These are phyloP conservation scores for Pseudoperonospora humuli DNA, from an alignment of 352 stramenopile species.

Conservation along the genomic window DNA sequence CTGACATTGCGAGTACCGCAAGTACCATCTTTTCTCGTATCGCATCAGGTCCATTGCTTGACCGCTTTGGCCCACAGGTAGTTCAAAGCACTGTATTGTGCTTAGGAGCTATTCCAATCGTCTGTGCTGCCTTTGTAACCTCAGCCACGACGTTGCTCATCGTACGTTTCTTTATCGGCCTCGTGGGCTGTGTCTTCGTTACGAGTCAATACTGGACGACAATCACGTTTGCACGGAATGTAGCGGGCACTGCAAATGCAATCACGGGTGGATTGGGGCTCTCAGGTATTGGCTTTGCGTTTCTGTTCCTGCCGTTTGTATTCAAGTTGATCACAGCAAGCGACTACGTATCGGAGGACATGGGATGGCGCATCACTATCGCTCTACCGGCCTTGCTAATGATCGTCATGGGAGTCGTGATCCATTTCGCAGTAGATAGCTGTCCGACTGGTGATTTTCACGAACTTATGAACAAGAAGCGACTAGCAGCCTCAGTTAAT, in stretches of 20 bases:
- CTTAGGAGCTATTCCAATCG: conserved; percentile 78
- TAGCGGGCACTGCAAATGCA: conserved; percentile 90
- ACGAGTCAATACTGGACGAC: conserved; percentile 93
- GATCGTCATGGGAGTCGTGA: conserved; percentile 62
- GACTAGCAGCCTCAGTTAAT: conserved; percentile 25
- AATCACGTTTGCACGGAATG: conserved; percentile 91
- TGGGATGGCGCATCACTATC: conserved; percentile 89
- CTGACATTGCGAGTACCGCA: conserved; percentile 87
- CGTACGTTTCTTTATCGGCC: conserved; percentile 92
- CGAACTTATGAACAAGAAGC: conserved; percentile 59
- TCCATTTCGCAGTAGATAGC: conserved; percentile 79
- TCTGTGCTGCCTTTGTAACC: conserved; percentile 84
- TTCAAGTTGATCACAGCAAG: conserved; percentile 67
- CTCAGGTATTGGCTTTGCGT: conserved; percentile 86
- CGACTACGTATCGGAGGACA: conserved; percentile 31
- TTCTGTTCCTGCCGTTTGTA: conserved; percentile 28
- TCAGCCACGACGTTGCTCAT: conserved; percentile 61
- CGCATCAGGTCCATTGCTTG: conserved; percentile 87
- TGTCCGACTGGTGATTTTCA: conserved; percentile 89
- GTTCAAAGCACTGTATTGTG: conserved; percentile 79
- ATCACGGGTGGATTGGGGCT: conserved; percentile 89
- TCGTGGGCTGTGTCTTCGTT: conserved; percentile 93
- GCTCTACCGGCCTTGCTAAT: conserved; percentile 85
- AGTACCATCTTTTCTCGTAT: conserved; percentile 91
- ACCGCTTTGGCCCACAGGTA: conserved; percentile 85